Conservation (phyloP, 768 basidiomycete species). For the Kwoniella botswanensis region DNA sequence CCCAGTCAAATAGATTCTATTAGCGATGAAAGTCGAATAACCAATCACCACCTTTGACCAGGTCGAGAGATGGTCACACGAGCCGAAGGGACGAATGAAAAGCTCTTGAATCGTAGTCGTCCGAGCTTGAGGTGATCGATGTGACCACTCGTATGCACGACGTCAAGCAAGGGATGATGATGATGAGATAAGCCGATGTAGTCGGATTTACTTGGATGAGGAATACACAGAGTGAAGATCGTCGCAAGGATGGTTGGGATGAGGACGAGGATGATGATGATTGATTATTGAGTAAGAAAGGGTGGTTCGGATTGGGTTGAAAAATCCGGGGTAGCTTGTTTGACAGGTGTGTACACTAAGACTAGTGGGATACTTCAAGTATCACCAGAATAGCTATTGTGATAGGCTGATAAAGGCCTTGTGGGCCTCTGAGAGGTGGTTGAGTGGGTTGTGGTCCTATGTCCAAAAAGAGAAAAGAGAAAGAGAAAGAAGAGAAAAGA, state of each 20-base stretch:
- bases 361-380: neutral
- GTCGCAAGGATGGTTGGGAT: neutral
- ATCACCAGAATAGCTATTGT: neutral
- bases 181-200: constrained; percentile 8
- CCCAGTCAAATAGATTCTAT: fast-evolving
- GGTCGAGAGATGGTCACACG: constrained; percentile 10
- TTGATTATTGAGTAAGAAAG: no score
- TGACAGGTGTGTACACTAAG: neutral
- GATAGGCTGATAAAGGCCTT: constrained; percentile 9
- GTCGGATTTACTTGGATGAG: neutral
- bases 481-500: neutral
- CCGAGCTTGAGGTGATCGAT: neutral
- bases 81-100: constrained; percentile 18
- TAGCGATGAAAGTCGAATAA: no score
- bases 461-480: neutral
- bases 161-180: neutral
- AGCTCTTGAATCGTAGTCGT: neutral
- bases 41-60: no score
- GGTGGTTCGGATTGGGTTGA: neutral
- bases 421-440: constrained; percentile 17
- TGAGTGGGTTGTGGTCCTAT: constrained; percentile 5
- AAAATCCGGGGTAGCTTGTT: neutral
- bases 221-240: neutral
- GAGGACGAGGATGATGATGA: neutral
- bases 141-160: neutral